Evolutionary conservation across 1,284 basidiomycete genomes (phyloP), one percentile per base, ranked within the genome.

Genomic region (Melampsora larici-populina): DNA sequence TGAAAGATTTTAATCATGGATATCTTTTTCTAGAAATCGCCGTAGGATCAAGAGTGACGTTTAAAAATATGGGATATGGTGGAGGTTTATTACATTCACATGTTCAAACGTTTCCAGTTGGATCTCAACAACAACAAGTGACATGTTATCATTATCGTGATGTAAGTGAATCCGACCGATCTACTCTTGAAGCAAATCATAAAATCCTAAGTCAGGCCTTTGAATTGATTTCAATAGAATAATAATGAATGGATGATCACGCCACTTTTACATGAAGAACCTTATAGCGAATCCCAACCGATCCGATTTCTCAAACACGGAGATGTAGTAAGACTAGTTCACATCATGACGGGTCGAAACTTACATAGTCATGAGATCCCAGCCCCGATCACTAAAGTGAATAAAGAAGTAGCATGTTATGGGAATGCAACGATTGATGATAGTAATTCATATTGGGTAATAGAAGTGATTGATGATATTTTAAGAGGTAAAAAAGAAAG

Each of bases 61-160:
- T 99, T 46, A 99, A 99, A 84, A 99, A 97, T 85, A 93, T 96
- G 88, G 96, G 95, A 21, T 98, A 93, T 87, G 97, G 96, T 43
- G 96, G 96, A 75, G 96, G 97, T 58, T 87, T 99, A 4, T 87
- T 99, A 0, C 97, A 99, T 84, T 98, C 96, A 17, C 97, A 99
- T 84, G 88, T 96, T 26, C 96, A 98, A 84, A 91, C 92, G 0
- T 98, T 91, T 84, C 97, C 97, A 0, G 87, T 90, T 21, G 96
- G 95, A n/a, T 97, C 93, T 0, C 86, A 87, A 78, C 95, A 99
- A 84, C 96, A 98, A 83, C 97, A 99, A 85, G 90, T 99, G 15
- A 99, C 96, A 0, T 99, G 96, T 86, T 99, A 99, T 85, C 96
- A 99, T 86, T 98, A 99, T 89, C 97, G 96, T 86, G 96, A 99